phyloP scores from a whole-genome alignment of 2,329 filamentous ascomycete species.

The Aureobasidium lini region DNA sequence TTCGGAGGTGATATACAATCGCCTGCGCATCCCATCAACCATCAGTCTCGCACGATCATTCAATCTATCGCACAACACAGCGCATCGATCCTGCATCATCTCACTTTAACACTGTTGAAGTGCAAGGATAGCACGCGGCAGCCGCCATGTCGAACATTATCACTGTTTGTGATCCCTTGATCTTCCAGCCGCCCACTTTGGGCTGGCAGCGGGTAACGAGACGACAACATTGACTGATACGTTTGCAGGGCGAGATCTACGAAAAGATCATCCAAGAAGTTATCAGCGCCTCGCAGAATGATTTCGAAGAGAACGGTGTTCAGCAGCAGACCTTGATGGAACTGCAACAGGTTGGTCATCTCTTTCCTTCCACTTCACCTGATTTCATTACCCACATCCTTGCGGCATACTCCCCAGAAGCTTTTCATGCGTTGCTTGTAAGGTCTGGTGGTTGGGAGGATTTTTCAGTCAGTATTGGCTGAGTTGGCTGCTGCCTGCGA shows the following conservation, averaged over 20 bases:
- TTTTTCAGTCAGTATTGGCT: neutral
- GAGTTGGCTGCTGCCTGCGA: conserved; percentile 6
- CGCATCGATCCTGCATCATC: neutral
- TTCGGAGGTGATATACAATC: neutral
- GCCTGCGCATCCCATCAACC: neutral
- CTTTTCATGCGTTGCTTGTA: too few species aligned
- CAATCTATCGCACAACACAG: neutral
- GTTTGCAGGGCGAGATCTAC: conserved; percentile 65
- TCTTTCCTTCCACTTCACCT: conserved; percentile 13
- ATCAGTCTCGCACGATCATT: conserved; percentile 5
- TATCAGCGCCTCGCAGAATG: conserved; percentile 61
- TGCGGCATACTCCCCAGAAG: too few species aligned
- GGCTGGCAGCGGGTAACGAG: neutral
- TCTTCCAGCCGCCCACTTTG: neutral
- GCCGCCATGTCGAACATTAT: conserved; percentile 18
- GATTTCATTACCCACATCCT: neutral
- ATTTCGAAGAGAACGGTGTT: conserved; percentile 95
- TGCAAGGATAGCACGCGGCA: neutral
- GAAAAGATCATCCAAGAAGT: conserved; percentile 79
- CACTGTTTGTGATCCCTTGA: conserved; percentile 15
- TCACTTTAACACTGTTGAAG: neutral
- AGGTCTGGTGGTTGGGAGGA: too few species aligned
- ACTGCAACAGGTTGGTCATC: conserved; percentile 64
- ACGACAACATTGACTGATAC: neutral
- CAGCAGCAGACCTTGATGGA: conserved; percentile 81